phyloP scores from a whole-genome alignment of 192 early-diverging fungal genomes.

The Pilobolus umbonatus region DNA sequence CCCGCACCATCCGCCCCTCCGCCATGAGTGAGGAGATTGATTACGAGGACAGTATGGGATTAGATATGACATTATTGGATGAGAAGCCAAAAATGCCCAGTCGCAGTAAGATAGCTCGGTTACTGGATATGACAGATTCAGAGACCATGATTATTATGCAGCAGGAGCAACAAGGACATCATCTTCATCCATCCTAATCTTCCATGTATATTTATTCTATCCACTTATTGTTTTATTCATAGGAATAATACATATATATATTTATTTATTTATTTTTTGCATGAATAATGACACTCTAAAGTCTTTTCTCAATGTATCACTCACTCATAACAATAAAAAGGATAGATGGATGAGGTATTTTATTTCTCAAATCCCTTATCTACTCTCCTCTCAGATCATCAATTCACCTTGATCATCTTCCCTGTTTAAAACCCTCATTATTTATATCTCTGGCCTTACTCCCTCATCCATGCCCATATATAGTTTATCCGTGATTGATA shows the following conservation, averaged over 20 bases:
- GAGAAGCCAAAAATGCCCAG: not conserved
- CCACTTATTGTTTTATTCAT: too few species aligned
- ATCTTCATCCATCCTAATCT: not conserved
- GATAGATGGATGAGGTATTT: too few species aligned
- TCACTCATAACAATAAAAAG: not conserved
- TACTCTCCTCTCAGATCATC: too few species aligned
- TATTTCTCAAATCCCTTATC: too few species aligned
- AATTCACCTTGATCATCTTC: too few species aligned
- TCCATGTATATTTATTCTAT: not conserved
- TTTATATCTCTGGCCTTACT: too few species aligned
- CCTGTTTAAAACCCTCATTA: too few species aligned
- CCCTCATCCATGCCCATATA: too few species aligned
- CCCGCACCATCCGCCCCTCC: slow-evolving; percentile 26
- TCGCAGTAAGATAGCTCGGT: not conserved
- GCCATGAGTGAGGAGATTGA: not conserved
- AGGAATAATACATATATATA: too few species aligned
- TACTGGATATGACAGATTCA: slow-evolving; percentile 6
- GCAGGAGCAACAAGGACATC: not conserved
- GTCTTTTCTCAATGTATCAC: not conserved
- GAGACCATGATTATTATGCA: not conserved
- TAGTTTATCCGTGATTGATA: slow-evolving; percentile 1
- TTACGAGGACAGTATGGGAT: slow-evolving; percentile 28
- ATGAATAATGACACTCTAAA: not conserved
- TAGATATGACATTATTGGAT: slow-evolving; percentile 17
- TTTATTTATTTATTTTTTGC: too few species aligned